Base-by-base conservation (phyloP, 1,139 yeast species). In the Lodderomyces oxycetoniae region DNA sequence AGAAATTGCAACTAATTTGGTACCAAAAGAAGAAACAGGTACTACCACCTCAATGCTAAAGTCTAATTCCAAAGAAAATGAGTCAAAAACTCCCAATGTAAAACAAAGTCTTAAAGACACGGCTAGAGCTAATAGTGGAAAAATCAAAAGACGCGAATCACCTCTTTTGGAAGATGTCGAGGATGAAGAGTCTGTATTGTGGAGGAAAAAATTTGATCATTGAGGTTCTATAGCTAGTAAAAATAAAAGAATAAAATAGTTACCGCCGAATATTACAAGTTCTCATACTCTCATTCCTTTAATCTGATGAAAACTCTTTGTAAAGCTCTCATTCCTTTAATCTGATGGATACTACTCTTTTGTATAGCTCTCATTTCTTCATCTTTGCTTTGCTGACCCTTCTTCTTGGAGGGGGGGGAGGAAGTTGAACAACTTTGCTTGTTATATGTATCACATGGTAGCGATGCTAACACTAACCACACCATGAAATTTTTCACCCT, bases 141-240 rank as follows among this genome's bases (percentile, higher is more conserved):
- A 10, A 10, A 8, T 10, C 30, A 4, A 24, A 3, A 21, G 13
- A 16, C 26, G 14, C 15, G 19, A 31, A 14, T 31, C 34, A 32
- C 69, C 71, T 14, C 55, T 63, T 1, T 34, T 65, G 17, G 69
- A 64, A 41, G 71, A 62, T 40, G 70, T 66, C 9, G 71, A 65
- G 40, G 73, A 67, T 43, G 73, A 67, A 45, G 72, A 66, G 41
- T 65, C 61, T 44, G 64, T 64, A 4, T 50, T 63, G 55, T 56
- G 63, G 39, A 59, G 64, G 36, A 66, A 65, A 47, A 63, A 55
- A 46, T 64, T 66, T 44, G 66, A 63, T 29, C 56, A 56, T 40
- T 50, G 42, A 42, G 6, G 20, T 9, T 9, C n/a, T n/a, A n/a
- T 20, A 20, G 10, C 23, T n/a, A n/a, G n/a, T n/a, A n/a, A n/a